phyloP scores from a whole-genome alignment of 2,329 filamentous ascomycete genomes.

The Diaporthe sp. region DNA sequence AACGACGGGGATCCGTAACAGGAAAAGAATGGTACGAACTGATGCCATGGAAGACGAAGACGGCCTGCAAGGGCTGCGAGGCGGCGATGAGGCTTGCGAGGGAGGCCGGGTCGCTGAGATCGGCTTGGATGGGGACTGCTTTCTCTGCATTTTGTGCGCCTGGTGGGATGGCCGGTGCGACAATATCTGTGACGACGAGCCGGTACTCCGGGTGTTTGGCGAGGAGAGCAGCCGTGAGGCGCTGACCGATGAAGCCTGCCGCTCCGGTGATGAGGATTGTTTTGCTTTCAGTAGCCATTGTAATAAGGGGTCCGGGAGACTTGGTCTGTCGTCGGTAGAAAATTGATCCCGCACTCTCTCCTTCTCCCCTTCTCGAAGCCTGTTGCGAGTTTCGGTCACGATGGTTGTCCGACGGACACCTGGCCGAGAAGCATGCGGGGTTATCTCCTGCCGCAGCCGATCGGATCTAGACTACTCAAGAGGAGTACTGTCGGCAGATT shows the following conservation, averaged over 20 bases:
- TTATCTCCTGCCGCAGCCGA: background rate
- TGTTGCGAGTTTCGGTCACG: background rate
- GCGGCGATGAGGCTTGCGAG: conserved; percentile 30
- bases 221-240: conserved; percentile 66
- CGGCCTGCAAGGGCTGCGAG: conserved; percentile 37
- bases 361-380: background rate
- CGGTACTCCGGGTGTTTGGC: conserved; percentile 48
- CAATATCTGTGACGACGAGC: conserved; percentile 64
- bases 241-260: conserved; percentile 73
- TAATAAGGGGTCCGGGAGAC: background rate
- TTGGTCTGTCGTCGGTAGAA: no score
- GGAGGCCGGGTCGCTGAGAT: conserved; percentile 31
- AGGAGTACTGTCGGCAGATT: background rate
- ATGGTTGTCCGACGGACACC: background rate
- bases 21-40: background rate
- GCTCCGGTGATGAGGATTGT: conserved; percentile 71
- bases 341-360: background rate
- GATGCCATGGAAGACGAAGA: conserved; percentile 70
- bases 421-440: conserved; percentile 14
- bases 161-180: conserved; percentile 16
- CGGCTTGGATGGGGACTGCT: conserved; percentile 29
- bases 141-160: background rate
- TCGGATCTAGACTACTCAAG: background rate
- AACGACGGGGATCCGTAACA: no score
- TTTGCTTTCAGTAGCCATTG: conserved; percentile 27